These are phyloP conservation scores for Lithospermum erythrorhizon DNA, from an alignment of 257 asterid species.

Conservation along the genomic window DNA sequence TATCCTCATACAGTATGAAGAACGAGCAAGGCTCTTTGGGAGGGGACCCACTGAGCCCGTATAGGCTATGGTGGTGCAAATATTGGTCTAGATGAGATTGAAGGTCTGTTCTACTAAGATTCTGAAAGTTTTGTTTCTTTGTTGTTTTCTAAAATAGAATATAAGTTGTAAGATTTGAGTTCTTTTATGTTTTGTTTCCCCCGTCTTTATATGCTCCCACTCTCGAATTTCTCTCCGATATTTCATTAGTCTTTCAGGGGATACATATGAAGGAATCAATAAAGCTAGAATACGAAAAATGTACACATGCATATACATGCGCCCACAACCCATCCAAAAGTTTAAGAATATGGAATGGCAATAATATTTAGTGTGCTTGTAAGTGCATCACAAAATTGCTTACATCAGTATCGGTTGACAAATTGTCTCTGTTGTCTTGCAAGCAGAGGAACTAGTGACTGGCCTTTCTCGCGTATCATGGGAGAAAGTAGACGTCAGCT, in stretches of 20 bases:
- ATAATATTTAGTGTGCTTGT: too few species aligned
- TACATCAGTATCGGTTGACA: not conserved
- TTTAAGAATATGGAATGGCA: too few species aligned
- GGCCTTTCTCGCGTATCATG: conserved; percentile 80
- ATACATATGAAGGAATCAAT: too few species aligned
- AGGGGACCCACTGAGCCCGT: conserved; percentile 41
- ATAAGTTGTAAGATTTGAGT: not conserved
- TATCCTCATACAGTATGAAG: conserved; percentile 90
- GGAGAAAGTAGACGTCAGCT: conserved; percentile 98
- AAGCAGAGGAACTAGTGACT: conserved; percentile 69
- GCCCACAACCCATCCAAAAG: not conserved
- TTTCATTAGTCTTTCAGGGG: too few species aligned
- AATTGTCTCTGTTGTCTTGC: not conserved
- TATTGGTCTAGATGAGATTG: conserved; percentile 51
- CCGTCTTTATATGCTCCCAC: not conserved
- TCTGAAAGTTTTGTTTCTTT: not conserved
- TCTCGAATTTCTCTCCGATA: too few species aligned
- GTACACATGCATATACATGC: too few species aligned
- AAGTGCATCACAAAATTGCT: too few species aligned
- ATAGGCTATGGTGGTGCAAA: conserved; percentile 25
- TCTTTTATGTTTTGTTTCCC: not conserved
- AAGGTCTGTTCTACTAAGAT: conserved; percentile 46
- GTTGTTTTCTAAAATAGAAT: too few species aligned
- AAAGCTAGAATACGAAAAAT: too few species aligned
- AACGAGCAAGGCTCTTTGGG: conserved; percentile 79